Evolutionary conservation across 306 rosid genomes (phyloP), one percentile per base, ranked within the genome.

Genomic region (Parietaria judaica): DNA sequence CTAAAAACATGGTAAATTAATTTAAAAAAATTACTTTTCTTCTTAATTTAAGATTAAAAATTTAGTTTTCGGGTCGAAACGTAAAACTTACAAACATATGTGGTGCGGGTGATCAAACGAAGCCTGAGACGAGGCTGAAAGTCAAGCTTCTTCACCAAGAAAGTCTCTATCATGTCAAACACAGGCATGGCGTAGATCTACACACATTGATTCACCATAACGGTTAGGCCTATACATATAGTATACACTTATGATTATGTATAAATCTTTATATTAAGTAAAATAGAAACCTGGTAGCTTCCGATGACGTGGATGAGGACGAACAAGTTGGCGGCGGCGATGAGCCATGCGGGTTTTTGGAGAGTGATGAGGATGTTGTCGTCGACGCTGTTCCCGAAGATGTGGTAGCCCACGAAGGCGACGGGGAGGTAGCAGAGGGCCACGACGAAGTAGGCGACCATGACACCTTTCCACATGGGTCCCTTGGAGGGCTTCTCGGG

Each of bases 381-480:
- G 8, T 60, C 50, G 6, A 60, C 51, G 1, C 1, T 60, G 9
- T 60, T 36, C 1, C 64, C 64, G 5, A 60, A 60, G 0, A 14
- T 35, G 36, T 14, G 43, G 17, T 60, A 39, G 6, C 64, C 64
- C 11, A 59, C 15, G 10, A 57, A 4, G 7, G 61, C 61, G 8
- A 57, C 61, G 3, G 61, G 64, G 12, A 59, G 43, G 49, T 43
- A 59, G 31, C 64, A 60, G 37, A 60, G 11, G 50, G 64, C 64
- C 14, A 60, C 51, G 17, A 44, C 36, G 5, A 14, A 13, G 17
- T 60, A 60, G 52, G 64, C 64, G 3, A 60, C 50, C n/a, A 60
- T 2, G 12, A 14, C 51, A 17, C 63, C 63, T 59, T n/a, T 60
- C 64, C 64, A 60, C 64, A 60, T 60, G 6, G 64, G 64, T 10